Evolutionary conservation across 768 basidiomycete genomes (phyloP), one percentile per base, ranked within the genome.

Genomic region (Pulveroboletus sp.): DNA sequence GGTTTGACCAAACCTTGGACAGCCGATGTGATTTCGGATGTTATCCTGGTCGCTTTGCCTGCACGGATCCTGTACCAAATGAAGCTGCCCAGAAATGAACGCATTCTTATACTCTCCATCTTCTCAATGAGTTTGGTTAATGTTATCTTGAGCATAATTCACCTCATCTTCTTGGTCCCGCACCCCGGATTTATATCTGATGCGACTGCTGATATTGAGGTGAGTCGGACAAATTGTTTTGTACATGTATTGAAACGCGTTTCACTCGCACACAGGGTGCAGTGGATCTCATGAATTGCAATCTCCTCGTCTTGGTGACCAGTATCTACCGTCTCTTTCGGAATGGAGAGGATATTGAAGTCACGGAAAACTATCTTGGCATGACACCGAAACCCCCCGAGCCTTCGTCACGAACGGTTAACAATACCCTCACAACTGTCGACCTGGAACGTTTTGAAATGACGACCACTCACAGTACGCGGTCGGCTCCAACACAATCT

Each of bases 141-240:
- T 12, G 37, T 27, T 4, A n/a, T 49, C 31, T 41, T 34, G 41
- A 51, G 50, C 51, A 38, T 57, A 10, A 23, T 54, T 4, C 59
- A 60, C 20, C 16, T 58, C 19, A 10, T 21, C 9, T 54, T 57
- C 45, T 29, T 57, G n/a, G 33, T 61, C 12, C 51, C 57, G 1
- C 24, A 16, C 24, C 42, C 41, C 5, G 45, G 48, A 0, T 54
- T 45, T n/a, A 44, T 36, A 31, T 47, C 50, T 9, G 12, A 27
- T n/a, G 55, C 48, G 40, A 58, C 59, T 6, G 50, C 45, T 5
- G 31, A 50, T n/a, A 40, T 61, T 4, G 53, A 59, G 53, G 60
- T 55, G 5, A 7, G 57, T 14, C 13, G 9, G n/a, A 31, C 8
- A 5, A 32, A 14, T 39, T 36, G 7, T 7, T 14, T 14, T 11